These are phyloP conservation scores for Penicillium sp. DNA, from an alignment of 2,329 filamentous ascomycete genomes.

Conservation along the genomic window DNA sequence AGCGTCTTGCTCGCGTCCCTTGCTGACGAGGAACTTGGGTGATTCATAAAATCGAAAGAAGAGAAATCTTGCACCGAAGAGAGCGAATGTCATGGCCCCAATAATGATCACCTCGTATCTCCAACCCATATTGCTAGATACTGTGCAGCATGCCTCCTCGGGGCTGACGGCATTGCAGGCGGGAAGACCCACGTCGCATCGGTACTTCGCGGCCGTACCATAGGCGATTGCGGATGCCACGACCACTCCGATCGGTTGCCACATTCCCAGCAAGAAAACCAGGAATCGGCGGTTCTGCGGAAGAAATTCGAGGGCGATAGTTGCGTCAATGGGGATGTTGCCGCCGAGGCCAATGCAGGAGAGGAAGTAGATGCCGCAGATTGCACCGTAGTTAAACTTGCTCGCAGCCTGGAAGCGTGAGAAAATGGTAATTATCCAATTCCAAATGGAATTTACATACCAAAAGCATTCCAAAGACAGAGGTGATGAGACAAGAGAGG, in stretches of 20 bases:
- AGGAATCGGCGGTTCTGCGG: constrained; percentile 17
- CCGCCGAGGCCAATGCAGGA: constrained; percentile 15
- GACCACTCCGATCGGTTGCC: constrained; percentile 14
- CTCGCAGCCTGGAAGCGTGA: constrained; percentile 7
- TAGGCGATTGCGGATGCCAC: constrained; percentile 16
- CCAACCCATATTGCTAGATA: constrained; percentile 19
- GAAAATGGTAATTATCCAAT: not conserved
- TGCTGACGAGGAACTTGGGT: constrained; percentile 15
- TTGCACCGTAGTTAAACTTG: constrained; percentile 13
- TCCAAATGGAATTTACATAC: not conserved
- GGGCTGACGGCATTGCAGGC: constrained; percentile 7
- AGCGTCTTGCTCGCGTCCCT: constrained; percentile 13
- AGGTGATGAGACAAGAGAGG: constrained; percentile 14
- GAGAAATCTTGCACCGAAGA: constrained; percentile 6
- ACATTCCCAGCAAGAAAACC: constrained; percentile 14
- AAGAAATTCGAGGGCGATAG: constrained; percentile 14
- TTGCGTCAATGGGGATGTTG: constrained; percentile 18
- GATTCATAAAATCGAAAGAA: constrained; percentile 16
- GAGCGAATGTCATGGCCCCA: constrained; percentile 8
- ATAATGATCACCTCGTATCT: constrained; percentile 14
- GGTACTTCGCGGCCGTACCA: constrained; percentile 14
- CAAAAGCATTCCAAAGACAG: constrained; percentile 16
- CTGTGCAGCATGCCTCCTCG: constrained; percentile 11
- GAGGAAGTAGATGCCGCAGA: constrained; percentile 16
- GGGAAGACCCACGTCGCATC: constrained; percentile 14